Conservation (phyloP, 202 grass and related monocot species). For the Elaeis oleifera region DNA sequence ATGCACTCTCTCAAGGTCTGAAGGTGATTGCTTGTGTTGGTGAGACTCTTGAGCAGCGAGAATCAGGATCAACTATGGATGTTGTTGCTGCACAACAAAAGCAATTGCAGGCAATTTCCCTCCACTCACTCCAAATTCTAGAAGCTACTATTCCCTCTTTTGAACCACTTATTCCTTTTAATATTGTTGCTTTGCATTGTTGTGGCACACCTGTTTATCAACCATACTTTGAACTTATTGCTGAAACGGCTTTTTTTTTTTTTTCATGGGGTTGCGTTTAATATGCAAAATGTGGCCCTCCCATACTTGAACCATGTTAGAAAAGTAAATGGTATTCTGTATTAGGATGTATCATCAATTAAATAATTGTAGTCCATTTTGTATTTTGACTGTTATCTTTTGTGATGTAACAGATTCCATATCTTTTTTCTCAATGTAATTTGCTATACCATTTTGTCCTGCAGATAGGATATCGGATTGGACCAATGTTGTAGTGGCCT, state of each 20-base stretch:
- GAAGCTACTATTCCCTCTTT: not conserved
- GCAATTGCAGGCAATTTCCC: slow-evolving; percentile 53
- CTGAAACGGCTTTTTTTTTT: too few species aligned
- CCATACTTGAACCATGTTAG: too few species aligned
- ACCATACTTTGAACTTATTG: too few species aligned
- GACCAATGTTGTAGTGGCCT: slow-evolving; percentile 74
- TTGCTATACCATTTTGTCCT: slow-evolving; percentile 5
- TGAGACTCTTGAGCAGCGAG: slow-evolving; percentile 74
- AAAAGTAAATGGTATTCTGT: too few species aligned
- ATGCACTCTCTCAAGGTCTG: slow-evolving; percentile 67
- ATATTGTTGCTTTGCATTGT: too few species aligned
- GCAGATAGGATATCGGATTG: slow-evolving; percentile 60
- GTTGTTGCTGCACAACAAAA: slow-evolving; percentile 73
- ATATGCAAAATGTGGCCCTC: too few species aligned
- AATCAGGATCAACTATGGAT: slow-evolving; percentile 69
- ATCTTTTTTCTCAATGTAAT: not conserved
- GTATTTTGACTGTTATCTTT: too few species aligned
- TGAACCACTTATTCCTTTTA: not conserved
- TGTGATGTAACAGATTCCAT: too few species aligned
- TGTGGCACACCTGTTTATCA: too few species aligned
- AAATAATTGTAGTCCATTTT: too few species aligned
- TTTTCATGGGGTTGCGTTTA: too few species aligned
- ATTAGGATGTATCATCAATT: too few species aligned
- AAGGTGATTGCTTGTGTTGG: slow-evolving; percentile 91
- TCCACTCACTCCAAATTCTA: not conserved